Evolutionary conservation across 768 basidiomycete species (phyloP).

Genomic region (Boletus pseudo-olivaceus): DNA sequence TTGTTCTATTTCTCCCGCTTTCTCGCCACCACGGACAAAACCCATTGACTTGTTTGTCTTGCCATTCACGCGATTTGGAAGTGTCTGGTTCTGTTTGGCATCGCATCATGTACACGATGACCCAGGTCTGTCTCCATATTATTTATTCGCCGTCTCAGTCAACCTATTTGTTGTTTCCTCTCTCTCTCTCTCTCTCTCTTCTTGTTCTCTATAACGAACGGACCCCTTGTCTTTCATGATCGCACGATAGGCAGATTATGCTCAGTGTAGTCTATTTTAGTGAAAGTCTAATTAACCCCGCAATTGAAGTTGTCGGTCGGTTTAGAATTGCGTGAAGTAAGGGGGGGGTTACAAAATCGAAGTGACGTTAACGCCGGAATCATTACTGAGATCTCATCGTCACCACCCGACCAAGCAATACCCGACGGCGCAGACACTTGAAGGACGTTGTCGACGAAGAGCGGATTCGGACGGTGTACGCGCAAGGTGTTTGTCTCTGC

Average conservation of each 20-base stretch:
- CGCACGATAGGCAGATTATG: slow-evolving; percentile 15
- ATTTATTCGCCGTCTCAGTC: slow-evolving; percentile 14
- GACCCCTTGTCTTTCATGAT: not conserved
- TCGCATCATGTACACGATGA: too few relatives aligned
- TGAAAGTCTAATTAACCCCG: slow-evolving; percentile 16
- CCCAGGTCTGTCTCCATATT: too few relatives aligned
- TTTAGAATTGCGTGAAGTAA: not conserved
- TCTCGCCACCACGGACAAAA: not conserved
- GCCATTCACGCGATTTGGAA: too few relatives aligned
- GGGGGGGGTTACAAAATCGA: not conserved
- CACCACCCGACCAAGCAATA: too few relatives aligned
- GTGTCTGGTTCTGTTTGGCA: too few relatives aligned
- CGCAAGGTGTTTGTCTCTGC: too few relatives aligned
- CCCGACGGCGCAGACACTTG: too few relatives aligned
- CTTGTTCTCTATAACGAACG: not conserved
- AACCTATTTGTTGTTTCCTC: too few relatives aligned
- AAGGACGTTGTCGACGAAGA: too few relatives aligned
- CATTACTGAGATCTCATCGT: too few relatives aligned
- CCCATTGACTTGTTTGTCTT: too few relatives aligned
- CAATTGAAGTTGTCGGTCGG: not conserved
- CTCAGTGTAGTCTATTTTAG: slow-evolving; percentile 27
- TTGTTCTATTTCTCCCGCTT: not conserved
- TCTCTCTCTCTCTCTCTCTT: too few relatives aligned
- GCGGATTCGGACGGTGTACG: not conserved
- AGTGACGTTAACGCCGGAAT: not conserved